A percentile compares a stretch with the other conserved stretches of the same genome.
Conservation (phyloP, 208 protist species). For the Trypanosoma vivax region DNA sequence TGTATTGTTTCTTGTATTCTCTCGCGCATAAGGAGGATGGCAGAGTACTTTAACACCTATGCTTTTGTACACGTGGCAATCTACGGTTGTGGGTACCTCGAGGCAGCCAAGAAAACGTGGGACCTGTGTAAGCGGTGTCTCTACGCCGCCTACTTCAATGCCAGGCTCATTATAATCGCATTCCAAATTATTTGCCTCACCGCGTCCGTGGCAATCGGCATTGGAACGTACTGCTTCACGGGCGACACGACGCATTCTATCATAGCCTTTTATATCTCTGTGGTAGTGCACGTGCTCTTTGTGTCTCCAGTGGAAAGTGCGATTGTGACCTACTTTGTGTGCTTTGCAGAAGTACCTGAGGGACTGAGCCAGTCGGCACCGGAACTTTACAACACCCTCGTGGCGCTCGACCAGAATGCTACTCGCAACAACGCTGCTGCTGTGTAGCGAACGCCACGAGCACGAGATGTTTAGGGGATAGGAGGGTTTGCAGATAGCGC, state of each 20-base stretch:
- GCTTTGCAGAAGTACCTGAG: constrained; percentile 76
- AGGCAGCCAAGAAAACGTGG: constrained; percentile 63
- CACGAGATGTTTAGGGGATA: constrained; percentile 1
- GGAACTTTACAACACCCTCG: constrained; percentile 45
- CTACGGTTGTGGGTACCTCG: constrained; percentile 83
- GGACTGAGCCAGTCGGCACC: constrained; percentile 53
- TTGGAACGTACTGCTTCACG: constrained; percentile 16
- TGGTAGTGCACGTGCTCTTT: constrained; percentile 42
- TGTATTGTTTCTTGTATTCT: constrained; percentile 53
- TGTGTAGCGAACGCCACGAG: background rate
- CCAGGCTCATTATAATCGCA: constrained; percentile 40
- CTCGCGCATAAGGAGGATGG: constrained; percentile 40
- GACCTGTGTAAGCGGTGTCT: constrained; percentile 52
- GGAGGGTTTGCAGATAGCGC: no score
- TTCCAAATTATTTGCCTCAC: constrained; percentile 26
- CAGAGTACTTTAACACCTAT: constrained; percentile 87
- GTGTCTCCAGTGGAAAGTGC: constrained; percentile 45
- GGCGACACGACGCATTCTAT: constrained; percentile 12
- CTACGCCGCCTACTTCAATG: constrained; percentile 78
- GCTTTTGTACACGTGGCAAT: constrained; percentile 87
- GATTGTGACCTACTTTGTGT: constrained; percentile 80
- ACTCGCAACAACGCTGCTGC: background rate
- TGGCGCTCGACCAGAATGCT: constrained; percentile 27
- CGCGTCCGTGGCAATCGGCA: background rate
- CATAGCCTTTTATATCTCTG: constrained; percentile 33